phyloP scores from a whole-genome alignment of 225 moss, liverwort and hornwort genomes.

The Antitrichia curtipendula region DNA sequence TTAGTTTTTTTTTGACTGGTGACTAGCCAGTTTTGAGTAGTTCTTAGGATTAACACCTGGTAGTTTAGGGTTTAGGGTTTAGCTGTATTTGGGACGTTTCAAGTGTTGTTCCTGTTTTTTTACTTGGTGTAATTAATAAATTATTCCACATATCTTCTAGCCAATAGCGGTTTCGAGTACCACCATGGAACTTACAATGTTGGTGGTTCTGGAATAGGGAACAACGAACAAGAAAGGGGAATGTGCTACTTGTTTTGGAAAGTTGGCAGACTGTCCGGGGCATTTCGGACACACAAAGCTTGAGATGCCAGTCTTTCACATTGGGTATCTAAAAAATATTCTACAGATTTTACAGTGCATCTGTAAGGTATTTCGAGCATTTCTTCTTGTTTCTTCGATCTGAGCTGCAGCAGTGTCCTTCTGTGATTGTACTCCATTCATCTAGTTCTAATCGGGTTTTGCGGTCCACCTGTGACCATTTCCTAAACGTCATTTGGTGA shows the following conservation, averaged over 20 bases:
- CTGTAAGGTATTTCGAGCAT: conserved; percentile 60
- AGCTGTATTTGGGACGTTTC: background rate
- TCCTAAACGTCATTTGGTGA: background rate
- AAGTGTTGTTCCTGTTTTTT: background rate
- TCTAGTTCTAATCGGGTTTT: background rate
- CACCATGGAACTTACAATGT: background rate
- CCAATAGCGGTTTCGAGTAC: background rate
- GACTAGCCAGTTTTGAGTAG: background rate
- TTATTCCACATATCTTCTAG: background rate
- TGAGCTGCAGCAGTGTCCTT: background rate
- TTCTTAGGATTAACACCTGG: background rate
- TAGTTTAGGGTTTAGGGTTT: background rate
- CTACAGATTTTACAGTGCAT: conserved; percentile 88
- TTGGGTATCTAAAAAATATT: conserved; percentile 91
- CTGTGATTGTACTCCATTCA: background rate
- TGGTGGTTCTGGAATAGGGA: conserved; percentile 40
- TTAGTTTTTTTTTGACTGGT: background rate
- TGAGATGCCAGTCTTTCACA: conserved; percentile 97
- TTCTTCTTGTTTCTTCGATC: background rate
- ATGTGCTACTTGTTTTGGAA: conserved; percentile 91
- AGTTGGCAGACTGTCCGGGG: conserved; percentile 92
- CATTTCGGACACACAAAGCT: conserved; percentile 92
- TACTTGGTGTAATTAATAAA: background rate
- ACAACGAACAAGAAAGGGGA: conserved; percentile 96
- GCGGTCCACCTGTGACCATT: background rate